Conservation (phyloP, 225 moss, liverwort and hornwort species). For the Lunularia cruciata region DNA sequence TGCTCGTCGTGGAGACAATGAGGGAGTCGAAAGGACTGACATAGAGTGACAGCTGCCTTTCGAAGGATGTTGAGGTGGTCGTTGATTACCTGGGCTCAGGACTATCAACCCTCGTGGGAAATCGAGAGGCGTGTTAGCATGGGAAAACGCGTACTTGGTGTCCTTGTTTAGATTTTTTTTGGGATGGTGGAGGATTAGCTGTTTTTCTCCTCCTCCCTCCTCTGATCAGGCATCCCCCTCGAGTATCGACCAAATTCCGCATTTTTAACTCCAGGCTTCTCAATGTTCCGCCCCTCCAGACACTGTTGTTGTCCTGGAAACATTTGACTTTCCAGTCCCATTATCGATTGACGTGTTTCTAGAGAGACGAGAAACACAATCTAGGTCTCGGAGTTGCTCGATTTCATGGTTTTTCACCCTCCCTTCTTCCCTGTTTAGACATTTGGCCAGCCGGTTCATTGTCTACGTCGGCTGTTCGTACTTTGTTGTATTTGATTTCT, state of each 20-base stretch:
- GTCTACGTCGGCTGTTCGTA: not conserved
- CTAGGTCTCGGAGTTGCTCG: no score
- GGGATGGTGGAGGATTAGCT: not conserved
- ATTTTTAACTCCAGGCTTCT: no score
- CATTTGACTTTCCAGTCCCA: not conserved
- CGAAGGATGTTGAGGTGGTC: no score
- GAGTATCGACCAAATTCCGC: not conserved
- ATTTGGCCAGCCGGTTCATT: no score
- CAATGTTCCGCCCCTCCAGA: no score
- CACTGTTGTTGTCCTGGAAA: not conserved
- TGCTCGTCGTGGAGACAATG: no score
- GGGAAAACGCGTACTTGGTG: not conserved
- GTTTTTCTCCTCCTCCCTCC: constrained; percentile 6
- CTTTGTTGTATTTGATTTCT: not conserved
- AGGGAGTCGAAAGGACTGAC: no score
- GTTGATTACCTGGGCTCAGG: no score
- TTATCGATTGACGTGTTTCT: not conserved
- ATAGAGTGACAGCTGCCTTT: no score
- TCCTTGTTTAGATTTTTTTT: not conserved
- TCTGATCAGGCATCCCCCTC: not conserved
- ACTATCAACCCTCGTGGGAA: not conserved
- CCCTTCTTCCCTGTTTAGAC: no score
- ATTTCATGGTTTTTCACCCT: no score
- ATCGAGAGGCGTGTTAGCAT: not conserved
- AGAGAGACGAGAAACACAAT: not conserved